phyloP scores from a whole-genome alignment of 2,329 filamentous ascomycete species.

The Colletotrichum incanum region DNA sequence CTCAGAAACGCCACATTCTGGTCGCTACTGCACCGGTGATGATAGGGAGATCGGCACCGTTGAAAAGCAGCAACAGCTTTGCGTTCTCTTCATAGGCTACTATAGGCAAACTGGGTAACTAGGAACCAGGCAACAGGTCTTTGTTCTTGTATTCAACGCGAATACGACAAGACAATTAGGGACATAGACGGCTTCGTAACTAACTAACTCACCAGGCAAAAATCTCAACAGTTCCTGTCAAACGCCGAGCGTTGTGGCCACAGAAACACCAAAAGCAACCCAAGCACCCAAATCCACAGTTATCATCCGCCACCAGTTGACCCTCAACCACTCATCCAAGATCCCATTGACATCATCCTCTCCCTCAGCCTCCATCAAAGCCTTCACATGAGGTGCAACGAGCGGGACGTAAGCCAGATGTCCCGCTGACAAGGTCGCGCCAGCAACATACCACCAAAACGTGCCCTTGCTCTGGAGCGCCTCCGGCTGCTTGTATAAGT shows the following conservation, averaged over 20 bases:
- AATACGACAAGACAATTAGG: too few relatives aligned
- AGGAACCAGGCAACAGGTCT: too few relatives aligned
- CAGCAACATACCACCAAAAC: constrained; percentile 51
- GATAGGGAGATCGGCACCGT: not conserved
- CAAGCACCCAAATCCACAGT: constrained; percentile 24
- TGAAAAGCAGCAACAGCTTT: not conserved
- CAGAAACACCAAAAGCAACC: constrained; percentile 11
- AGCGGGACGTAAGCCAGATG: constrained; percentile 53
- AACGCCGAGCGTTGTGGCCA: not conserved
- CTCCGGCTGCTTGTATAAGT: not conserved
- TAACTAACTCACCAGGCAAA: too few relatives aligned
- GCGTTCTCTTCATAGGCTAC: too few relatives aligned
- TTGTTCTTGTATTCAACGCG: too few relatives aligned
- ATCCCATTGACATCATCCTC: not conserved
- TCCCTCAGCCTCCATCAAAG: not conserved
- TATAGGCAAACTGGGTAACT: too few relatives aligned
- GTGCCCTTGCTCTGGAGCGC: constrained; percentile 29
- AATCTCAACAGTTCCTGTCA: not conserved
- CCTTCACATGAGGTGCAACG: constrained; percentile 24
- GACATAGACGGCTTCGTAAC: too few relatives aligned
- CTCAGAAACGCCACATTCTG: not conserved
- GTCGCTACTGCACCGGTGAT: not conserved
- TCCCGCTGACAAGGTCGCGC: constrained; percentile 48
- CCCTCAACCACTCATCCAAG: constrained; percentile 8
- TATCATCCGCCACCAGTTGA: constrained; percentile 17